These are phyloP conservation scores for Heterobasidion occidentale DNA, from an alignment of 1,284 basidiomycete species.

Conservation along the genomic window DNA sequence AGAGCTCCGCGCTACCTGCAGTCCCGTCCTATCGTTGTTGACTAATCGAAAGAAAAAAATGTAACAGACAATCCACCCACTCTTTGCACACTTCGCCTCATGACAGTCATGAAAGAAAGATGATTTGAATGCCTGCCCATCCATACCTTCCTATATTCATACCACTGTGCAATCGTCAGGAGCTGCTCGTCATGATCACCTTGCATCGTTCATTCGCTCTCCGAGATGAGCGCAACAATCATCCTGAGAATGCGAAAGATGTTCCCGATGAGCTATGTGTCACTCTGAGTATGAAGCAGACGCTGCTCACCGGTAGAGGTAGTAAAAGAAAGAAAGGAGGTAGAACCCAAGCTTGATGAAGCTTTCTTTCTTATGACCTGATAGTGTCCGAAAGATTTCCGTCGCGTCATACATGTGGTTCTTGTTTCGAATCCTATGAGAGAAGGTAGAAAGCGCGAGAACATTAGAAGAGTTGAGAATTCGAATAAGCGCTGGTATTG, in stretches of 20 bases:
- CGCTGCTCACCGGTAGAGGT: conserved; percentile 81
- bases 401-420: conserved; percentile 99
- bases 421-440: conserved; percentile 78
- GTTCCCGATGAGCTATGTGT: not conserved
- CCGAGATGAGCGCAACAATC: conserved; percentile 83
- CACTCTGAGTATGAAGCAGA: no score
- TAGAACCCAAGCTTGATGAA: conserved; percentile 97
- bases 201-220: conserved; percentile 44
- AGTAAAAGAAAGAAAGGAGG: conserved; percentile 93
- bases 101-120: conserved; percentile 1
- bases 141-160: not conserved
- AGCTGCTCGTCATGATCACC: not conserved
- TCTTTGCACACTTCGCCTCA: not conserved
- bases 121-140: not conserved
- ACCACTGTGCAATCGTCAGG: not conserved
- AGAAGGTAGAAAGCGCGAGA: not conserved
- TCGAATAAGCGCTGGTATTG: not conserved
- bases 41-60: not conserved
- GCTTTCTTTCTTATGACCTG: conserved; percentile 93
- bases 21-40: not conserved
- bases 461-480: not conserved
- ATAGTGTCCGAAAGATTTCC: conserved; percentile 95
- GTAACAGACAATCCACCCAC: not conserved
- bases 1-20: not conserved
- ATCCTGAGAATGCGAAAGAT: conserved; percentile 40